Conservation (phyloP, 176 grass and related monocot species). For the Oryza meridionalis region DNA sequence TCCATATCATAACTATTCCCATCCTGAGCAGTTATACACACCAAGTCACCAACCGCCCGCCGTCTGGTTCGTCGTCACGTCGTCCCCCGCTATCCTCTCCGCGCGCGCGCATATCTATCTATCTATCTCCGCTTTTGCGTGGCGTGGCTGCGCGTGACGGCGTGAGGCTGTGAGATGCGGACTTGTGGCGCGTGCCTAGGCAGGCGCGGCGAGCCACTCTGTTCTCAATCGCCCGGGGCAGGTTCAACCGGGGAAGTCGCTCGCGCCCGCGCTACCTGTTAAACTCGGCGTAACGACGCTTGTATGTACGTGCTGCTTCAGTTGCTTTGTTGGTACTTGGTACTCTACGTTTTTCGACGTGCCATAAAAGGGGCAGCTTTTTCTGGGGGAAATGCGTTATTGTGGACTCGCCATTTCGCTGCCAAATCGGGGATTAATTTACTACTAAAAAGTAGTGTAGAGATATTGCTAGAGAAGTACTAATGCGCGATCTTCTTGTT, state of each 20-base stretch:
- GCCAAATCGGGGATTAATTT: background rate
- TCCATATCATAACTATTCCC: too few species aligned
- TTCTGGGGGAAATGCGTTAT: background rate
- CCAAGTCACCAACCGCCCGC: too few species aligned
- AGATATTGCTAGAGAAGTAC: background rate
- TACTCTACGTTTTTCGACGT: background rate
- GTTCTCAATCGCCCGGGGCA: background rate
- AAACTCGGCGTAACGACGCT: background rate
- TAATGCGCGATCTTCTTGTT: background rate
- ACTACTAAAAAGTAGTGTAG: background rate
- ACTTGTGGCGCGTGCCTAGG: background rate
- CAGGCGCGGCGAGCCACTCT: background rate
- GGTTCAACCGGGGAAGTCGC: background rate
- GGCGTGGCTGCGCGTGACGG: background rate
- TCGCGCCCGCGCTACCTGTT: background rate
- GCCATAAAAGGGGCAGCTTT: slow-evolving; percentile 10
- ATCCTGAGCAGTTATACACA: too few species aligned
- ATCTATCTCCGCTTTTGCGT: background rate
- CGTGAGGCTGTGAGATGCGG: too few species aligned
- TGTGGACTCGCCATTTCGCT: background rate
- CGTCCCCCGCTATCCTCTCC: background rate
- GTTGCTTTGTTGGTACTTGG: background rate
- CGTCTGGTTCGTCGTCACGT: background rate
- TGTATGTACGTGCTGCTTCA: background rate
- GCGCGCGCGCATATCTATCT: background rate